Conservation (phyloP, 2,329 filamentous ascomycete species). For the Huntiella moniliformis region DNA sequence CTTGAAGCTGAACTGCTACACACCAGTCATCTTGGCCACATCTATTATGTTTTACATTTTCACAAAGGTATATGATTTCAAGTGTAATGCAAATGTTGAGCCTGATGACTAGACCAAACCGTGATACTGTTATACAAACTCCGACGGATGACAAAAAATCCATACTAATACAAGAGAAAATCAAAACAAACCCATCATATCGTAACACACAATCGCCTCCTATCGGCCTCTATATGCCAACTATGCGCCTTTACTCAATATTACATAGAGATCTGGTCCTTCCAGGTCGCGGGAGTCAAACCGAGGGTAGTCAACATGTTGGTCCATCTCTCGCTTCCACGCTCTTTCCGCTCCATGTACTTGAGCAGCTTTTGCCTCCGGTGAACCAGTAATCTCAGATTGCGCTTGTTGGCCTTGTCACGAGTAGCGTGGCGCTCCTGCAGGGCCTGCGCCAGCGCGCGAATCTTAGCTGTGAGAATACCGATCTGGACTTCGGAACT, state of each 20-base stretch:
- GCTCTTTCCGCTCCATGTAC: constrained; percentile 77
- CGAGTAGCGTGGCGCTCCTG: constrained; percentile 49
- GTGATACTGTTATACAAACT: constrained; percentile 1
- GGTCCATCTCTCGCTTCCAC: constrained; percentile 78
- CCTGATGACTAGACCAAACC: not conserved
- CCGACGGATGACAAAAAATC: constrained; percentile 1
- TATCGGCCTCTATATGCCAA: not conserved
- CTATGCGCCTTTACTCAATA: not conserved
- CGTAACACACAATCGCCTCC: not conserved
- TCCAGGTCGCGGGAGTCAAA: constrained; percentile 73
- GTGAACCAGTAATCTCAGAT: constrained; percentile 70
- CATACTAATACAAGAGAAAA: constrained; percentile 10
- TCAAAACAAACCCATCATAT: constrained; percentile 2
- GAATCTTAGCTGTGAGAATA: constrained; percentile 86
- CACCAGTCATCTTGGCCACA: not conserved
- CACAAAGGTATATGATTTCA: constrained; percentile 9
- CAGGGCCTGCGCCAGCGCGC: constrained; percentile 55
- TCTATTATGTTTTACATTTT: constrained; percentile 11
- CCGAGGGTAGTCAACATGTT: constrained; percentile 71
- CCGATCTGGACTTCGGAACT: constrained; percentile 96
- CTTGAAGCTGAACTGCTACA: not conserved
- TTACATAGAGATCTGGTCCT: constrained; percentile 68
- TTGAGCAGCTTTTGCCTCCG: constrained; percentile 70
- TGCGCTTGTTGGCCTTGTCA: constrained; percentile 89
- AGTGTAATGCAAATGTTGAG: not conserved